A percentile compares a stretch with the other conserved stretches of the same genome.
Evolutionary conservation across 176 grass and related monocot species (phyloP).

Genomic region (Oryza meridionalis): DNA sequence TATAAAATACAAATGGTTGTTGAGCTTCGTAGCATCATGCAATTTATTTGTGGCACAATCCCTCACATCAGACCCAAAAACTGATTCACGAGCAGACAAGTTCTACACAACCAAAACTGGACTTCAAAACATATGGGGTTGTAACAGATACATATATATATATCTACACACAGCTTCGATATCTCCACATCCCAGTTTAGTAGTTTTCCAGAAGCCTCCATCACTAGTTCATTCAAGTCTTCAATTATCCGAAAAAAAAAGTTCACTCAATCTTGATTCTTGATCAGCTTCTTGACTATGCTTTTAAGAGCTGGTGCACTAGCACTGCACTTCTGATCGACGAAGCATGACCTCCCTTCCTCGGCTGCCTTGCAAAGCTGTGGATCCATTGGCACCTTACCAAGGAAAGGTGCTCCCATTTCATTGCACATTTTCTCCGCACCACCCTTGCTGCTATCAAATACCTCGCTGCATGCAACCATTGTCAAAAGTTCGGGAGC

Average conservation of each 20-base stretch:
- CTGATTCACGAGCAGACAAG: neutral
- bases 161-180: neutral
- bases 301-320: conserved; percentile 73
- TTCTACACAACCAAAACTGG: neutral
- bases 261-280: conserved; percentile 40
- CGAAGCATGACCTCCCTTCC: conserved; percentile 93
- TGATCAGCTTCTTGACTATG: conserved; percentile 78
- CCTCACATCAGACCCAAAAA: neutral
- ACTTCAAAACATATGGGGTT: neutral
- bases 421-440: conserved; percentile 86
- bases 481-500: conserved; percentile 71
- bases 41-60: neutral
- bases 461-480: conserved; percentile 74
- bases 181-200: neutral
- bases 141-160: neutral
- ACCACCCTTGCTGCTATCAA: conserved; percentile 75
- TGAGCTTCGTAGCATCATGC: neutral
- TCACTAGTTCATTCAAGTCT: conserved; percentile 17
- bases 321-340: conserved; percentile 68
- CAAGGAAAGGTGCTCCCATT: conserved; percentile 84
- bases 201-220: neutral
- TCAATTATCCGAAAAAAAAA: neutral
- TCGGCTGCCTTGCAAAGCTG: conserved; percentile 86
- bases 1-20: neutral
- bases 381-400: conserved; percentile 93